A percentile compares a stretch with the other conserved stretches of the same genome.
Conservation (phyloP, 1,284 basidiomycete species). For the Takashimella tepidaria region DNA sequence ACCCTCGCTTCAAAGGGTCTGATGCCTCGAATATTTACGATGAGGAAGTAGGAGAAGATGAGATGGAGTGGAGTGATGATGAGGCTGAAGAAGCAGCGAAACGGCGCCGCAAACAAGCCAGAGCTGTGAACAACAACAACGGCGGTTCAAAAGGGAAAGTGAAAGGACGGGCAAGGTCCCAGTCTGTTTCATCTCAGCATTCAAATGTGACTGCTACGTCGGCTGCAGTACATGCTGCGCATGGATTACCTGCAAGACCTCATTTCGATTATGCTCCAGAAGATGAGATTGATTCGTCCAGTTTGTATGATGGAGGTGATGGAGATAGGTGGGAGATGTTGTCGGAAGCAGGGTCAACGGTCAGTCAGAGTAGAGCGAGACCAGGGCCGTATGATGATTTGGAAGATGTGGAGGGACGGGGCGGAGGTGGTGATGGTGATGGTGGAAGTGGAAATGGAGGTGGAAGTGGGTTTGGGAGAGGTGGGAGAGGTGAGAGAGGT, state of each 20-base stretch:
- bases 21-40: constrained; percentile 56
- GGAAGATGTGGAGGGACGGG: constrained; percentile 8
- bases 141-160: constrained; percentile 7
- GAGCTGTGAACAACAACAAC: not conserved
- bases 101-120: constrained; percentile 34
- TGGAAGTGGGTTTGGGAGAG: constrained; percentile 3
- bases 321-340: constrained; percentile 12
- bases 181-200: constrained; percentile 1
- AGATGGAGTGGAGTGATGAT: constrained; percentile 55
- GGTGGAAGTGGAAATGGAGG: constrained; percentile 17
- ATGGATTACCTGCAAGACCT: constrained; percentile 26
- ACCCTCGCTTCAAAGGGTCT: constrained; percentile 49
- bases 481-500: constrained; percentile 8
- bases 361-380: constrained; percentile 18
- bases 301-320: constrained; percentile 26
- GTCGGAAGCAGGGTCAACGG: constrained; percentile 23
- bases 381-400: constrained; percentile 27
- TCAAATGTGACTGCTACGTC: constrained; percentile 2
- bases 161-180: constrained; percentile 1
- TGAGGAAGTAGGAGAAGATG: constrained; percentile 54
- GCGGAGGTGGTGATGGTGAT: constrained; percentile 10
- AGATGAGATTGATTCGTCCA: constrained; percentile 16
- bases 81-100: constrained; percentile 53
- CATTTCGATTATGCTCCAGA: constrained; percentile 40
- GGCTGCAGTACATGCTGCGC: constrained; percentile 1